A percentile compares a stretch with the other conserved stretches of the same genome.
These are phyloP conservation scores for Blechomonas ayalai DNA, from an alignment of 208 protist species.

Conservation along the genomic window DNA sequence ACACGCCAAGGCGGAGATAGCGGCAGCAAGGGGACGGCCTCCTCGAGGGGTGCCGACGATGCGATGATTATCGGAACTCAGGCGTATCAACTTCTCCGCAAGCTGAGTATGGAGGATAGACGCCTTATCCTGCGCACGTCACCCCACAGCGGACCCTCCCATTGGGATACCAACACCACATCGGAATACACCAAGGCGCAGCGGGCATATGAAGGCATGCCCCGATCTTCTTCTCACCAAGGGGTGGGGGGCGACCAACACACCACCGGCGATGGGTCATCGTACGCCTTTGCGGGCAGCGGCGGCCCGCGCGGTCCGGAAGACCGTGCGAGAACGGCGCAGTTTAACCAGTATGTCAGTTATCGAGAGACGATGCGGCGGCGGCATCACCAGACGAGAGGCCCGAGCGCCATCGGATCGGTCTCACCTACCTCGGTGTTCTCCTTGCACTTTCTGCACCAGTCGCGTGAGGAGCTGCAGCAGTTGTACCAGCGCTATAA, in stretches of 20 bases:
- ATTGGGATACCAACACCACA: constrained; percentile 22
- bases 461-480: constrained; percentile 4
- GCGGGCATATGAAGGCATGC: constrained; percentile 19
- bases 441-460: constrained; percentile 9
- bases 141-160: not conserved
- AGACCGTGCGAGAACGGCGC: constrained; percentile 13
- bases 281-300: too few relatives aligned
- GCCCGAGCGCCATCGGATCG: too few relatives aligned
- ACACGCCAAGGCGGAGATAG: not conserved
- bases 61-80: constrained; percentile 23
- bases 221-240: not conserved
- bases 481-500: constrained; percentile 17
- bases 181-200: constrained; percentile 36
- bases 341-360: constrained; percentile 17
- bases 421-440: too few relatives aligned
- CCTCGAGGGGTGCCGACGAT: constrained; percentile 1
- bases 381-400: too few relatives aligned
- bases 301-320: constrained; percentile 12
- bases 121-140: constrained; percentile 23
- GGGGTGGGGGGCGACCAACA: too few relatives aligned
- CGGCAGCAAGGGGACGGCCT: not conserved
- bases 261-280: too few relatives aligned
- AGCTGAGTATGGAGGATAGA: constrained; percentile 18
- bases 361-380: constrained; percentile 6
- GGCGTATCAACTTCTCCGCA: constrained; percentile 55